Base-by-base conservation (phyloP, 2,329 filamentous ascomycete genomes). In the Colletotrichum sp. region DNA sequence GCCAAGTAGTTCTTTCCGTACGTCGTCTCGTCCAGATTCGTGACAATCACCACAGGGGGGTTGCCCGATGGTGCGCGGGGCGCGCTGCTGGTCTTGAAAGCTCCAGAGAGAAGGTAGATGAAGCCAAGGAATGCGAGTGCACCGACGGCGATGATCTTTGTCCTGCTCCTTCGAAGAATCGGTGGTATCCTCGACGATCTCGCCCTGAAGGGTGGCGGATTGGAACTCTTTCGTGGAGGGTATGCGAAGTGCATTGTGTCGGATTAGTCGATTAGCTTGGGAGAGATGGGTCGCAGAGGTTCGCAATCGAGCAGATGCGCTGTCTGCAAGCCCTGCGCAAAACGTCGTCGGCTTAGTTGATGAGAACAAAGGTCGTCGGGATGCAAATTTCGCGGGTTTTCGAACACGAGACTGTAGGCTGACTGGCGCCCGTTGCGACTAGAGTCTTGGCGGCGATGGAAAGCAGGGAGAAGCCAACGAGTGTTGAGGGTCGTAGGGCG, bases 211-310 rank as follows among this genome's bases (percentile, higher is more conserved):
- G 93, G 93, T 78, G 93, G 91, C 79, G 94, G 92, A 82, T 94
- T 92, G 78, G 94, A 96, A 82, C 91, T 92, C 87, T 96, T 98
- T 84, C 96, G 94, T 81, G 95, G 92, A 71, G 96, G 96, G 80
- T 97, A 93, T 78, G 96, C 95, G 89, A 96, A 96, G 85, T 98
- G 96, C 95, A 98, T 97, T 79, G 80, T 88, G 81, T 78, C 71
- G 77, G 56, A 58, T 55, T 27, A 65, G 18, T 30, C 15, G 60
- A 52, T 62, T 64, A 32, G 30, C 28, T 67, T 34, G 30, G 28
- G 28, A 74, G 67, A 48, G 18, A 34, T 32, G 39, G 30, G 18
- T 61, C 18, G 25, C 22, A 30, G 27, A 25, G 25, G n/a, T 64
- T 62, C 28, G 56, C 74, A 43, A 60, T 74, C 43, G 70, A 36